Percentiles rank a stretch among this genome's conserved stretches.
These are phyloP conservation scores for Arthrobotrys iridis DNA, from an alignment of 2,329 filamentous ascomycete genomes.

Conservation along the genomic window DNA sequence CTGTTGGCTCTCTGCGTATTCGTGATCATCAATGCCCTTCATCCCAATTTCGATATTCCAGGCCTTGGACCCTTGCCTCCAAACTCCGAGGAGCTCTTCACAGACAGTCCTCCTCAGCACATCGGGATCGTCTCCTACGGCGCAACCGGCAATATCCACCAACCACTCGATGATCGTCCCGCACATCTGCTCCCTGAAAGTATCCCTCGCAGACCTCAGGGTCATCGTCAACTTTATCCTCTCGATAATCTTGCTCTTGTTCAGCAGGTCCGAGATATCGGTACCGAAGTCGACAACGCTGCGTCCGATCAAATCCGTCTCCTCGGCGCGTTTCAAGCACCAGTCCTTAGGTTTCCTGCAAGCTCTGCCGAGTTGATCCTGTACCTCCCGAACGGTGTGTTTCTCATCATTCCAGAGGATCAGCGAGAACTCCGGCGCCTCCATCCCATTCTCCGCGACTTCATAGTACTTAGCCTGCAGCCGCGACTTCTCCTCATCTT, in stretches of 20 bases:
- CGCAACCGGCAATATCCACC: slow-evolving; percentile 88
- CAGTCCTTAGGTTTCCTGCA: slow-evolving; percentile 77
- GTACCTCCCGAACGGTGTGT: slow-evolving; percentile 90
- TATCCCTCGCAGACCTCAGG: slow-evolving; percentile 90
- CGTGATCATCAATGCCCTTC: slow-evolving; percentile 84
- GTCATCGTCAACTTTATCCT: slow-evolving; percentile 96
- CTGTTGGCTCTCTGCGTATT: slow-evolving; percentile 59
- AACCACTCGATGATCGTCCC: slow-evolving; percentile 98
- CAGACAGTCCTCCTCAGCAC: slow-evolving; percentile 85
- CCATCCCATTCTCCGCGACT: slow-evolving; percentile 46
- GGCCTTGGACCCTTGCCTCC: slow-evolving; percentile 85
- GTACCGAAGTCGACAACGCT: slow-evolving; percentile 81
- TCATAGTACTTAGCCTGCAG: slow-evolving; percentile 80
- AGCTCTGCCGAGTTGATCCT: slow-evolving; percentile 87
- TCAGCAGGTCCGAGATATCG: slow-evolving; percentile 77
- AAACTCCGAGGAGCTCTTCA: slow-evolving; percentile 87
- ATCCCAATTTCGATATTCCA: slow-evolving; percentile 80
- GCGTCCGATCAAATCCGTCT: slow-evolving; percentile 87
- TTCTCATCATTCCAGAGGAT: slow-evolving; percentile 99
- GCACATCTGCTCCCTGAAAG: slow-evolving; percentile 97
- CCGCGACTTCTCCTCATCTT: slow-evolving; percentile 83
- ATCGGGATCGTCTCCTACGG: slow-evolving; percentile 79
- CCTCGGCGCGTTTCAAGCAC: slow-evolving; percentile 79
- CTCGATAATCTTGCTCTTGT: slow-evolving; percentile 86
- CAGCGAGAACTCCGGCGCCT: slow-evolving; percentile 71